These are phyloP conservation scores for Endoconidiophora polonica DNA, from an alignment of 2,329 filamentous ascomycete genomes.

Conservation along the genomic window DNA sequence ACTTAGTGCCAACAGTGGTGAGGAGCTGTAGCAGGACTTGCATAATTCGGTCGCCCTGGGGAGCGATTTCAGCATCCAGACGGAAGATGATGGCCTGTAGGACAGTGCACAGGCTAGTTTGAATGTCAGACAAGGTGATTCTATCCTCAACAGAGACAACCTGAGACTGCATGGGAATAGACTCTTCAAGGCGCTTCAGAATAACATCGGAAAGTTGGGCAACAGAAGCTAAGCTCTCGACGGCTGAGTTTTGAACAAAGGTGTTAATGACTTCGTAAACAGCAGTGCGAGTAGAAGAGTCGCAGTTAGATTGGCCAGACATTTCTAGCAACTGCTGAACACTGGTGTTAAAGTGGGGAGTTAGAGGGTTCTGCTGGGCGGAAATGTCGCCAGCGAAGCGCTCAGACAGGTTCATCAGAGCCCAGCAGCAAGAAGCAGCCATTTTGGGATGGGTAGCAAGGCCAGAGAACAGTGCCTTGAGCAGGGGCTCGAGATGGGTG, in stretches of 20 bases:
- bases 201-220: conserved; percentile 74
- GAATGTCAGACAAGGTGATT: conserved; percentile 92
- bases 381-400: conserved; percentile 80
- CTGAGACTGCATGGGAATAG: conserved; percentile 74
- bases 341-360: conserved; percentile 83
- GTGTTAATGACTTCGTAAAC: conserved; percentile 94
- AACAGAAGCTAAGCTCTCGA: conserved; percentile 66
- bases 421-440: conserved; percentile 97
- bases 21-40: conserved; percentile 69
- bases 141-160: conserved; percentile 95
- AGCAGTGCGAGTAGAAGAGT: conserved; percentile 81
- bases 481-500: conserved; percentile 67
- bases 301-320: conserved; percentile 66
- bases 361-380: conserved; percentile 62
- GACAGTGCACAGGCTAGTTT: conserved; percentile 85
- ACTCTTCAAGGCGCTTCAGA: conserved; percentile 79
- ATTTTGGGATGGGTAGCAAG: conserved; percentile 88
- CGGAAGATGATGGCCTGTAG: conserved; percentile 82
- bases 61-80: conserved; percentile 77
- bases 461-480: conserved; percentile 77
- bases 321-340: conserved; percentile 71
- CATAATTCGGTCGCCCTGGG: conserved; percentile 91
- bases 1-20: conserved; percentile 61
- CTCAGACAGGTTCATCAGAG: conserved; percentile 93
- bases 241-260: conserved; percentile 80